Conservation (phyloP, 1,284 basidiomycete genomes). For the Rhizoctonia solani region DNA sequence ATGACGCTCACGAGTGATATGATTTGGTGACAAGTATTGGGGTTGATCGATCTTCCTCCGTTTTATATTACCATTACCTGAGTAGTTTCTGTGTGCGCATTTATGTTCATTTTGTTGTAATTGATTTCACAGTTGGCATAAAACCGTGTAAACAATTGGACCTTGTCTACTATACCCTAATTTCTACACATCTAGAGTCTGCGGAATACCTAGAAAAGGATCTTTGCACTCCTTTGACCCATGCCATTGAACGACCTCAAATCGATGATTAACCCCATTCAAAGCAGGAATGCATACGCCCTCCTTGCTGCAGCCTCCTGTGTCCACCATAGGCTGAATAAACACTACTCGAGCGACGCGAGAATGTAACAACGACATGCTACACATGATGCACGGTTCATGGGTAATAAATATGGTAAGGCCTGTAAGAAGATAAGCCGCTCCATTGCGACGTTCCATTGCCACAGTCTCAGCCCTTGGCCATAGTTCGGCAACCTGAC, state of each 20-base stretch:
- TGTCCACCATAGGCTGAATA: conserved; percentile 67
- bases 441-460: conserved; percentile 4
- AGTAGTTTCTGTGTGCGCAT: too few relatives aligned
- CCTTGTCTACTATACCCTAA: too few relatives aligned
- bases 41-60: too few relatives aligned
- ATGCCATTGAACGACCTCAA: conserved; percentile 66
- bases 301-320: conserved; percentile 74
- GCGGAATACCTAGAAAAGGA: too few relatives aligned
- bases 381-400: conserved; percentile 95
- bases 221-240: too few relatives aligned
- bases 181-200: too few relatives aligned
- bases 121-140: too few relatives aligned
- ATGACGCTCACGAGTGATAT: too few relatives aligned
- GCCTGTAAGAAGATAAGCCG: conserved; percentile 76
- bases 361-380: conserved; percentile 91
- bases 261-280: conserved; percentile 82
- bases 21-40: too few relatives aligned
- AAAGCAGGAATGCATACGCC: conserved; percentile 69
- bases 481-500: conserved; percentile 11
- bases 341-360: conserved; percentile 84
- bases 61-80: too few relatives aligned
- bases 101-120: too few relatives aligned
- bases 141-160: too few relatives aligned
- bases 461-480: background rate
- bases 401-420: conserved; percentile 85